phyloP scores from a whole-genome alignment of 805 yeast species.

The Priceomyces fermenticarens region DNA sequence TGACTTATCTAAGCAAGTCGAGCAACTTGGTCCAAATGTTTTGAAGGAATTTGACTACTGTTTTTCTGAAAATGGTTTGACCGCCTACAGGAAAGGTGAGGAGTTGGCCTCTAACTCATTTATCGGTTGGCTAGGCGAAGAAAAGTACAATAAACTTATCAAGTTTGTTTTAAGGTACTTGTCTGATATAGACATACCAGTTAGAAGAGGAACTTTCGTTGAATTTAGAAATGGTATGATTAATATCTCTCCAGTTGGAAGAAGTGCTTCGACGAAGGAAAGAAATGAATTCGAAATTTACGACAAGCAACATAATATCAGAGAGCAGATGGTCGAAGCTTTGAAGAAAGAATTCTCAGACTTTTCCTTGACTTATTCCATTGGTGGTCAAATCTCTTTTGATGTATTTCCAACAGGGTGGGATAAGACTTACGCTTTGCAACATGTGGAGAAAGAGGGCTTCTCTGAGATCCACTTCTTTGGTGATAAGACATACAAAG shows the following conservation, averaged over 20 bases:
- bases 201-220: conserved; percentile 97
- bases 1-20: conserved; percentile 89
- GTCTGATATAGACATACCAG: conserved; percentile 83
- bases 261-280: conserved; percentile 94
- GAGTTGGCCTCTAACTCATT: conserved; percentile 90
- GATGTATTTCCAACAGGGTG: conserved; percentile 99
- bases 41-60: conserved; percentile 87
- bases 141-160: conserved; percentile 84
- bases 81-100: conserved; percentile 91
- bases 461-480: conserved; percentile 92
- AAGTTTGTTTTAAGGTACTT: conserved; percentile 84
- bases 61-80: conserved; percentile 95
- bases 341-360: conserved; percentile 81
- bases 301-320: conserved; percentile 76
- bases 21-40: conserved; percentile 84
- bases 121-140: conserved; percentile 94
- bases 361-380: conserved; percentile 86
- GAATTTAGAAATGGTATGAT: conserved; percentile 99
- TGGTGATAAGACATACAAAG: conserved; percentile 95
- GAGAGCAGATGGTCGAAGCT: conserved; percentile 82
- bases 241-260: conserved; percentile 96
- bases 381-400: conserved; percentile 98
- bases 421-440: conserved; percentile 98
- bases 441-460: conserved; percentile 83
- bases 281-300: conserved; percentile 87